A percentile compares a stretch with the other conserved stretches of the same genome.
These are phyloP conservation scores for Iris macrosiphon DNA, from an alignment of 106 monocot genomes.

Conservation along the genomic window DNA sequence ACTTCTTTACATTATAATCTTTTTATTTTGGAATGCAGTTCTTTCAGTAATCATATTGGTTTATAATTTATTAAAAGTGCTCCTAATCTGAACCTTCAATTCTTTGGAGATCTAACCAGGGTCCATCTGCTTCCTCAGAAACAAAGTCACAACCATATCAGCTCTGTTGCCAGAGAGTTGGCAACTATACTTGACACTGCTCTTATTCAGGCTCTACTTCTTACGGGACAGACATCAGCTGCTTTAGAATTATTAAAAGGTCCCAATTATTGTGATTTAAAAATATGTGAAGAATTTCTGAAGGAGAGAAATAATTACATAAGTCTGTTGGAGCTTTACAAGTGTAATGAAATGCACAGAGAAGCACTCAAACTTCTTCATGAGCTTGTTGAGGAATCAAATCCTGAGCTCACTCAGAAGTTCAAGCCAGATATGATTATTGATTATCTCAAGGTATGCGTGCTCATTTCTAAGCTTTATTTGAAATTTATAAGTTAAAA, in stretches of 20 bases:
- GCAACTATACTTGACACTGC: conserved; percentile 87
- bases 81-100: background rate
- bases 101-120: conserved; percentile 9
- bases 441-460: conserved; percentile 97
- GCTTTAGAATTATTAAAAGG: conserved; percentile 81
- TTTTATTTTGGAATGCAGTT: too few relatives aligned
- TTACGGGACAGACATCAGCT: conserved; percentile 62
- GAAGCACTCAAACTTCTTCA: conserved; percentile 83
- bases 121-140: conserved; percentile 35
- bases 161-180: conserved; percentile 81
- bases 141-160: conserved; percentile 56
- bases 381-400: conserved; percentile 75
- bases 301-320: conserved; percentile 41
- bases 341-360: conserved; percentile 79
- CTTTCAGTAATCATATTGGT: too few relatives aligned
- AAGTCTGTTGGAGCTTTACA: conserved; percentile 81
- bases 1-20: too few relatives aligned
- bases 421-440: conserved; percentile 86
- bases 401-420: conserved; percentile 41
- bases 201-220: conserved; percentile 78
- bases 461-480: too few relatives aligned
- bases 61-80: too few relatives aligned
- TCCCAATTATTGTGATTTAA: conserved; percentile 91
- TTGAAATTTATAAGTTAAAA: too few relatives aligned
- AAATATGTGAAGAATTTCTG: conserved; percentile 80